Evolutionary conservation across 345 rosid species (phyloP).

Genomic region (Aquilaria yunnanensis): DNA sequence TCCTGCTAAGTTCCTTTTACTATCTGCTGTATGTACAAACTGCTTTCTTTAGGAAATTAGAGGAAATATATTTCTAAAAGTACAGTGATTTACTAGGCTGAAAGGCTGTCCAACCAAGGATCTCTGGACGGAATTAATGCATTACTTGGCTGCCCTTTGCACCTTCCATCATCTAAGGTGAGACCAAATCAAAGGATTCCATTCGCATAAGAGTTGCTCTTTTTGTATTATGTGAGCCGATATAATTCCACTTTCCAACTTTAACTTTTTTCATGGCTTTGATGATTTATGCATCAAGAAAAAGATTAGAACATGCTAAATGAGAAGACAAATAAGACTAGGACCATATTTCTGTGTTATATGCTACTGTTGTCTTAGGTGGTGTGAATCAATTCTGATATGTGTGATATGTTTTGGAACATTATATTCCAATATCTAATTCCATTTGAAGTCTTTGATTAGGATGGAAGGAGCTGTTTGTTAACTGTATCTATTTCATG

Average conservation of each 20-base stretch:
- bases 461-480: slow-evolving; percentile 9
- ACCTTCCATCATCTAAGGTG: slow-evolving; percentile 76
- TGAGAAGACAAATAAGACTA: too few relatives aligned
- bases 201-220: too few relatives aligned
- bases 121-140: slow-evolving; percentile 90
- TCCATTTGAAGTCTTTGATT: not conserved
- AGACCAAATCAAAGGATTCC: slow-evolving; percentile 8
- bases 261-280: too few relatives aligned
- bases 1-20: slow-evolving; percentile 65
- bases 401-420: too few relatives aligned
- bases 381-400: too few relatives aligned
- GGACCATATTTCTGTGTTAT: too few relatives aligned
- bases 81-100: slow-evolving; percentile 41
- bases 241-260: too few relatives aligned
- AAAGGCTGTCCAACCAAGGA: slow-evolving; percentile 66
- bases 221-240: too few relatives aligned
- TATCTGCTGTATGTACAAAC: slow-evolving; percentile 60
- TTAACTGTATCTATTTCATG: slow-evolving; percentile 24
- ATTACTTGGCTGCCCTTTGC: slow-evolving; percentile 81
- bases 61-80: slow-evolving; percentile 4
- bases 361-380: too few relatives aligned
- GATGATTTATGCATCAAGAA: too few relatives aligned
- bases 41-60: slow-evolving; percentile 3
- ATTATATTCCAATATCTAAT: too few relatives aligned
- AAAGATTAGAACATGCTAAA: too few relatives aligned